Evolutionary conservation across 169 alveolate genomes (phyloP), one percentile per base, ranked within the genome.

Genomic region (Cryptosporidium parvum): DNA sequence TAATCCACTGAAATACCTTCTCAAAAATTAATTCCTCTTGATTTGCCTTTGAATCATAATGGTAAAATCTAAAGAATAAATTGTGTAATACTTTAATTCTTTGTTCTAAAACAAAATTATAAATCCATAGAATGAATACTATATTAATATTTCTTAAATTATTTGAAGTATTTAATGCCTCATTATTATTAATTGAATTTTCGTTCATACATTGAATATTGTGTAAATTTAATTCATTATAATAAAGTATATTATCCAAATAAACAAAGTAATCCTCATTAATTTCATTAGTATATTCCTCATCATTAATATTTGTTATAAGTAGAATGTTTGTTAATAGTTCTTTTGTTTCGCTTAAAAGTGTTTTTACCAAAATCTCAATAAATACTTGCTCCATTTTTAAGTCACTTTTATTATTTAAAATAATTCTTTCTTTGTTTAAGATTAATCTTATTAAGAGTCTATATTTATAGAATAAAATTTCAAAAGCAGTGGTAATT

Each of bases 321-420:
- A 80, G 39, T 29, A 80, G 26, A 35, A 80, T 59, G 31, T 56
- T 65, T 12, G 62, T 59, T n/a, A 80, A 67, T 16, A 80, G 53
- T 16, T 80, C 89, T 4, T 65, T 80, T 62, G 89, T 80, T 45
- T 80, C 89, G 26, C 80, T 62, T 23, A 80, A 26, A 1, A 80
- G 26, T 35, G 72, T 80, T 21, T 18, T 29, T 2, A 80, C 42
- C 39, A 80, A 21, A 33, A 65, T 80, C 8, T 80, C 89, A 10
- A 80, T 45, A 62, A 80, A 59, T 1, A 67, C 56, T 9, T 53
- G 51, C n/a, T 56, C 45, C 48, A 80, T 21, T 23, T 73, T 73
- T 18, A 59, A 53, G n/a, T 73, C 68, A 12, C 29, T 53, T 10
- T 73, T 45, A 37, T 53, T 44, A 5, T 35, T 14, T 35, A 37